Evolutionary conservation across 495 filamentous ascomycete genomes (phyloP), one percentile per base, ranked within the genome.

Genomic region (Aspergillus homomorphus): DNA sequence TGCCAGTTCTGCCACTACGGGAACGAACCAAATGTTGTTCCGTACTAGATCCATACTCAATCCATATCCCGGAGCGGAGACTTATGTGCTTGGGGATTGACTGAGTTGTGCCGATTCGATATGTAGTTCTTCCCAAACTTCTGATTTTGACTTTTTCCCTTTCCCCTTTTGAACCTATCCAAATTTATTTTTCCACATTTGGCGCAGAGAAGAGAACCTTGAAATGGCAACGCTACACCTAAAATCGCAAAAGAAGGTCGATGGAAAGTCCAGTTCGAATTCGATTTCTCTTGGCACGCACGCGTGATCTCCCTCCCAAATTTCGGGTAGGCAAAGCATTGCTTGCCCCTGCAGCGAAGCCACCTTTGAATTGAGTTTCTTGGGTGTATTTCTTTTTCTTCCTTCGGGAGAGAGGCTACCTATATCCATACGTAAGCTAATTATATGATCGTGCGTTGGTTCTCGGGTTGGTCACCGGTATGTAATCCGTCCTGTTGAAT

Each of bases 221-320:
- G 23, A 26, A 16, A 22, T 4, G 26, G 5, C 1, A 28, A 53
- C 56, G 28, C 59, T 57, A 61, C 53, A 23, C 54, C 52, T 18
- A 50, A 62, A 59, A 65, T 21, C 20, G 62, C 51, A 61, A 61
- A 59, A 56, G 61, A 59, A 53, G 20, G 16, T 23, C 23, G 15
- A 54, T 53, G 16, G 61, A 48, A 59, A 45, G 10, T 49, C 54
- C 50, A 57, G 10, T 48, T 18, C 22, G 45, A 14, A 14, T 57
- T 57, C 55, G 6, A 48, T 28, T 56, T 8, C 44, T 20, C 51
- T 56, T 50, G 33, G 55, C 55, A 45, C 57, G 23, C 23, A n/a
- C 14, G 44, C 10, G 33, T 38, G 33, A 38, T 12, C 33, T 38
- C 12, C 6, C 33, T 48, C 20, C 12, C 12, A 48, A 48, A 18